These are phyloP conservation scores for Pleurotus platypus DNA, from an alignment of 768 basidiomycete species.

Conservation along the genomic window DNA sequence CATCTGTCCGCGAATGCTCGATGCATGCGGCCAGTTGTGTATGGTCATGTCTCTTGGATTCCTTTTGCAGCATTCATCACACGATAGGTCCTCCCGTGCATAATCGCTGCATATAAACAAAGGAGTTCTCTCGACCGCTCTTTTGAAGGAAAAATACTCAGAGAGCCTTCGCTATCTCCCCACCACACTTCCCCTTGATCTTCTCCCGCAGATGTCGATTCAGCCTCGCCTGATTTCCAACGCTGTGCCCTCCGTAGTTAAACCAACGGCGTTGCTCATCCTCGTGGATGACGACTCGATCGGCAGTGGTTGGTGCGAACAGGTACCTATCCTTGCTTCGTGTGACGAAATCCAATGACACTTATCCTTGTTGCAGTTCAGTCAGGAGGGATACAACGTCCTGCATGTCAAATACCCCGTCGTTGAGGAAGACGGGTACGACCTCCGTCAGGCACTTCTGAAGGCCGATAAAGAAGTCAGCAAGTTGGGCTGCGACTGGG, in stretches of 20 bases:
- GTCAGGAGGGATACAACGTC: conserved; percentile 8
- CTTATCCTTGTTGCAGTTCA: background rate
- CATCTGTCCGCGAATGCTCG: no score
- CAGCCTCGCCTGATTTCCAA: background rate
- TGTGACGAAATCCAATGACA: background rate
- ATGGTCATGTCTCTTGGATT: background rate
- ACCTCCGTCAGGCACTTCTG: background rate
- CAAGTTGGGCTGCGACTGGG: conserved; percentile 4
- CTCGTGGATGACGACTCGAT: background rate
- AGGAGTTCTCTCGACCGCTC: background rate
- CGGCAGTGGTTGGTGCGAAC: conserved; percentile 7
- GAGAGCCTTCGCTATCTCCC: background rate
- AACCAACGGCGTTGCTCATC: conserved; percentile 3
- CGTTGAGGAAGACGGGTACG: background rate
- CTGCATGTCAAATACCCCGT: background rate
- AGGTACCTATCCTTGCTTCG: background rate
- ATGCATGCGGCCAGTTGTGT: background rate
- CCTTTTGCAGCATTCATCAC: background rate
- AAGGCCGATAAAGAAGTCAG: background rate
- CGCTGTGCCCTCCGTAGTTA: conserved; percentile 2
- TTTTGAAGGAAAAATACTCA: background rate
- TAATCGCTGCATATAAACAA: background rate
- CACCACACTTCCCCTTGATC: background rate
- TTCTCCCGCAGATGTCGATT: background rate
- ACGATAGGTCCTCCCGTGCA: background rate